Conservation (phyloP, 306 rosid species). For the Fagus crenata region DNA sequence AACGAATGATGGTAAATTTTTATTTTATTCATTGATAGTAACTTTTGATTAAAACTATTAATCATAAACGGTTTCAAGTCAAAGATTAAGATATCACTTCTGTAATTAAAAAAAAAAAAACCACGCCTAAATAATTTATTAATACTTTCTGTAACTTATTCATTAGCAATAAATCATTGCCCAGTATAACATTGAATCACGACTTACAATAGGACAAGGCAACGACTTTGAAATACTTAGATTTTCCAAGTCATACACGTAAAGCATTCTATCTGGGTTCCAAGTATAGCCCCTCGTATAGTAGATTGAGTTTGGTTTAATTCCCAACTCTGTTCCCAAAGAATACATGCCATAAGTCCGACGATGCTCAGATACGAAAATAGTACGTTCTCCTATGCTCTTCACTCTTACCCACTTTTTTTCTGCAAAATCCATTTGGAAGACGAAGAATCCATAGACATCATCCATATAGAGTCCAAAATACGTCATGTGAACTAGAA, state of each 20-base stretch:
- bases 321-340: background rate
- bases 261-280: background rate
- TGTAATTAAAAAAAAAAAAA: too few species aligned
- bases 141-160: slow-evolving; percentile 3
- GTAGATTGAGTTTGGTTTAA: background rate
- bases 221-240: background rate
- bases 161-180: background rate
- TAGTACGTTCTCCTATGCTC: background rate
- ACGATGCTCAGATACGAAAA: background rate
- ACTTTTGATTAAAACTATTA: too few species aligned
- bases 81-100: too few species aligned
- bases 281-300: background rate
- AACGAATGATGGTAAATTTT: too few species aligned
- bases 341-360: background rate
- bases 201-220: background rate
- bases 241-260: background rate
- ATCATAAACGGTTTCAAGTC: too few species aligned
- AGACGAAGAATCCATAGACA: background rate
- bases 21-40: too few species aligned
- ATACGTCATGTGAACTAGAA: background rate
- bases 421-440: background rate
- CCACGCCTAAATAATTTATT: too few species aligned
- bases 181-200: background rate
- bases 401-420: background rate
- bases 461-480: background rate